A percentile compares a stretch with the other conserved stretches of the same genome.
These are phyloP conservation scores for Myotisia sp. DNA, from an alignment of 2,329 filamentous ascomycete species.

Conservation along the genomic window DNA sequence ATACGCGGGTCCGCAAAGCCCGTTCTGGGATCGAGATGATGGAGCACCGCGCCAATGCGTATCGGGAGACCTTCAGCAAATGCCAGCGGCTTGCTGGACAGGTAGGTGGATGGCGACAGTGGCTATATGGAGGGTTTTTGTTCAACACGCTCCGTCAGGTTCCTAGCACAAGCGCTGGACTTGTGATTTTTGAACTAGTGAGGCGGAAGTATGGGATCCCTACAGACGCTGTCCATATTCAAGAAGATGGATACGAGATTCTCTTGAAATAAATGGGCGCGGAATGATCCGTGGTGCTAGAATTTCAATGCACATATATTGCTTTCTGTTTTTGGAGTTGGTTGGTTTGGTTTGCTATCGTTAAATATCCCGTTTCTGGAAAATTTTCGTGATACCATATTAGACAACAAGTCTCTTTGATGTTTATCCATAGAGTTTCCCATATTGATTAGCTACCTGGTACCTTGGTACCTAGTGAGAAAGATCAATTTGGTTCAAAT, in stretches of 20 bases:
- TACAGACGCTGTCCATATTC: conserved; percentile 40
- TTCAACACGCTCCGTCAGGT: conserved; percentile 44
- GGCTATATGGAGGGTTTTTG: conserved; percentile 45
- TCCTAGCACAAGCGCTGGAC: conserved; percentile 48
- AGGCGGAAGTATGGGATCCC: conserved; percentile 44
- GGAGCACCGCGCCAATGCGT: conserved; percentile 45
- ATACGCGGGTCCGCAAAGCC: conserved; percentile 36
- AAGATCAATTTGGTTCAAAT: no score
- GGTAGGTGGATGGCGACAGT: conserved; percentile 41
- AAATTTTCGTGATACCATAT: no score
- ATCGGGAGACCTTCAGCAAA: conserved; percentile 44
- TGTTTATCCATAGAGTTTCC: no score
- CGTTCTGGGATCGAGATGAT: conserved; percentile 32
- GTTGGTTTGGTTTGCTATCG: no score
- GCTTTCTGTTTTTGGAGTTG: no score
- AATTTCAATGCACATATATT: no score
- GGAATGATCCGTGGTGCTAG: no score
- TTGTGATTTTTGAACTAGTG: conserved; percentile 52
- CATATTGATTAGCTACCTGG: no score
- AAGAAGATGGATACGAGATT: conserved; percentile 49
- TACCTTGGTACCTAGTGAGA: no score
- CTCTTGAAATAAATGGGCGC: conserved; percentile 36
- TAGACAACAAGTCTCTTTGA: no score
- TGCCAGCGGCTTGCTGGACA: conserved; percentile 38
- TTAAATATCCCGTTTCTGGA: no score